phyloP scores from a whole-genome alignment of 2,329 filamentous ascomycete species.

The Alternaria burnsii region DNA sequence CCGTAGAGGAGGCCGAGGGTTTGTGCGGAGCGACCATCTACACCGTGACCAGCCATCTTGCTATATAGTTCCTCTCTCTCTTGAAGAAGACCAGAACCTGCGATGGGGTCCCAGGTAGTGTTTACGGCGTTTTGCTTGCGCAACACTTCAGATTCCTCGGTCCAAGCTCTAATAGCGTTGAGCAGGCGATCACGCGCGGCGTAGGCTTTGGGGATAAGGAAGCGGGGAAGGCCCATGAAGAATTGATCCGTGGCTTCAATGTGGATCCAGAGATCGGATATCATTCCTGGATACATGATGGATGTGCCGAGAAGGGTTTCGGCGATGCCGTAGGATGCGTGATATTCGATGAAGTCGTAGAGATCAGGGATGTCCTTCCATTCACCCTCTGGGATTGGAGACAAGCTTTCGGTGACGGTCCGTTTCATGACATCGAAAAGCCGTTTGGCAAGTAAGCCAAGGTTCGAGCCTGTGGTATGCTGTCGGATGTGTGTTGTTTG shows the following conservation, averaged over 20 bases:
- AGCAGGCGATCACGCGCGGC: constrained; percentile 25
- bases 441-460: constrained; percentile 17
- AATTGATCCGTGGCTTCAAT: constrained; percentile 26
- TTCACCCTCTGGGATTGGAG: not conserved
- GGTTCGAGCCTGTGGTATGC: constrained; percentile 15
- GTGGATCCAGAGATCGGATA: constrained; percentile 24
- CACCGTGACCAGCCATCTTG: constrained; percentile 19
- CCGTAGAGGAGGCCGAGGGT: constrained; percentile 26
- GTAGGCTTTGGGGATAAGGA: constrained; percentile 17
- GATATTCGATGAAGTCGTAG: constrained; percentile 17
- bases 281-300: constrained; percentile 18
- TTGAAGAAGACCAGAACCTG: constrained; percentile 23
- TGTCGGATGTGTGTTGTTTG: constrained; percentile 24
- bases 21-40: constrained; percentile 22
- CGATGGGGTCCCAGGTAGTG: constrained; percentile 19
- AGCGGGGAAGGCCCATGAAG: constrained; percentile 23
- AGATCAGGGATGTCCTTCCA: constrained; percentile 25
- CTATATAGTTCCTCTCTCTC: constrained; percentile 26
- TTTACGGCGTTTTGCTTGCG: not conserved
- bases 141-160: constrained; percentile 9
- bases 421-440: constrained; percentile 16
- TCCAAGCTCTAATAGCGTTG: constrained; percentile 14
- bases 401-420: constrained; percentile 11
- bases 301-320: constrained; percentile 21
- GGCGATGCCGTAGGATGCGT: constrained; percentile 14